Percentiles rank a stretch among this genome's conserved stretches.
Conservation (phyloP, 345 rosid species). For the Eucalyptus virginea region DNA sequence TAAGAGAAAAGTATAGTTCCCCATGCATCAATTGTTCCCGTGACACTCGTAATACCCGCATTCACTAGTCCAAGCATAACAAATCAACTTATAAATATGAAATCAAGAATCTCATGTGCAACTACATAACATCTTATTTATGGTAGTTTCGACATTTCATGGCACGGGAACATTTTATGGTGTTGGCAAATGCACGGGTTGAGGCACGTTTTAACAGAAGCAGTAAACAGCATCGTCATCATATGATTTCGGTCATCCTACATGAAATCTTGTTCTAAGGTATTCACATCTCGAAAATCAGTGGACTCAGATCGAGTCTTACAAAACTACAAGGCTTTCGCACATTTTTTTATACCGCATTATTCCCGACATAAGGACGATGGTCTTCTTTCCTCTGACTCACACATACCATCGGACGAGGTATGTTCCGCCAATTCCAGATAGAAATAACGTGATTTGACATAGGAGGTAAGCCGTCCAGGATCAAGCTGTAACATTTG, state of each 20-base stretch:
- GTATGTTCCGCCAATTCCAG: background rate
- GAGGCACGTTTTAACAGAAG: background rate
- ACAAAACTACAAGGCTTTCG: background rate
- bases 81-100: background rate
- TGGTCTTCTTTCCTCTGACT: background rate
- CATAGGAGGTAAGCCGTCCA: too few relatives aligned
- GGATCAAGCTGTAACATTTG: too few relatives aligned
- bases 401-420: background rate
- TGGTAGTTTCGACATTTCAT: background rate
- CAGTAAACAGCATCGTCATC: background rate
- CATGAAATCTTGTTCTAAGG: background rate
- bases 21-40: too few relatives aligned
- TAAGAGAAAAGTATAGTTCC: too few relatives aligned
- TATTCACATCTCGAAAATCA: background rate
- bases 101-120: background rate
- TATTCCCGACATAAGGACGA: background rate
- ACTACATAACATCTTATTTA: background rate
- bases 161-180: background rate
- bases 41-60: background rate
- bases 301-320: background rate
- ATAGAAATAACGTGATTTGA: background rate
- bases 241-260: background rate
- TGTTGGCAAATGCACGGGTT: background rate
- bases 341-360: background rate
- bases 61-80: background rate